These are phyloP conservation scores for Penicillium chermesinum DNA, from an alignment of 495 filamentous ascomycete genomes.

Conservation along the genomic window DNA sequence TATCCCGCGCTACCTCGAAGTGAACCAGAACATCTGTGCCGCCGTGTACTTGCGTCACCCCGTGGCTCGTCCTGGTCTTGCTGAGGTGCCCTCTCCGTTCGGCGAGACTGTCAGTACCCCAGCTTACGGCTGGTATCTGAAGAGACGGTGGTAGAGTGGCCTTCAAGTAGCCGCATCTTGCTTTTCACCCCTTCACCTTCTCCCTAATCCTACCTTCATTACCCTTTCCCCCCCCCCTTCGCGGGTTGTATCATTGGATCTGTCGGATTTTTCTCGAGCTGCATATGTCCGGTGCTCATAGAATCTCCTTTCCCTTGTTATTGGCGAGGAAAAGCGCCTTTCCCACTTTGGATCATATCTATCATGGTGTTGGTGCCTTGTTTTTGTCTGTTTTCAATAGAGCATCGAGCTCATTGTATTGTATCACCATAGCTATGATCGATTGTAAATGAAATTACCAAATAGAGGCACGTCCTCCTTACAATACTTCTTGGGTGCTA, in stretches of 20 bases:
- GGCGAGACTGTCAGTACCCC: constrained; percentile 55
- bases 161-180: constrained; percentile 4
- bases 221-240: constrained; percentile 12
- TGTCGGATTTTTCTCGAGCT: constrained; percentile 22
- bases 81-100: constrained; percentile 91
- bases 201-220: constrained; percentile 8
- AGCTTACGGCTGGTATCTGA: constrained; percentile 91
- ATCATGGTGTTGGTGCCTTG: constrained; percentile 29
- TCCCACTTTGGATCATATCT: constrained; percentile 21
- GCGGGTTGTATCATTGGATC: constrained; percentile 39
- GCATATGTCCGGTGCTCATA: constrained; percentile 28
- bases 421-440: constrained; percentile 30
- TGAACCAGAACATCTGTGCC: constrained; percentile 92
- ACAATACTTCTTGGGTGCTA: background rate
- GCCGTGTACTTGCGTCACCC: constrained; percentile 95
- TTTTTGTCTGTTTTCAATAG: constrained; percentile 18
- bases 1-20: constrained; percentile 91
- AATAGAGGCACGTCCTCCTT: background rate
- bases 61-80: constrained; percentile 78
- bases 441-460: constrained; percentile 28
- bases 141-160: constrained; percentile 59
- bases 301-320: constrained; percentile 3
- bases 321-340: constrained; percentile 4
- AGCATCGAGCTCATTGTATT: constrained; percentile 11
- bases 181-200: constrained; percentile 3